Evolutionary conservation across 2,329 filamentous ascomycete species (phyloP).

Genomic region (Aspergillus chevalieri): DNA sequence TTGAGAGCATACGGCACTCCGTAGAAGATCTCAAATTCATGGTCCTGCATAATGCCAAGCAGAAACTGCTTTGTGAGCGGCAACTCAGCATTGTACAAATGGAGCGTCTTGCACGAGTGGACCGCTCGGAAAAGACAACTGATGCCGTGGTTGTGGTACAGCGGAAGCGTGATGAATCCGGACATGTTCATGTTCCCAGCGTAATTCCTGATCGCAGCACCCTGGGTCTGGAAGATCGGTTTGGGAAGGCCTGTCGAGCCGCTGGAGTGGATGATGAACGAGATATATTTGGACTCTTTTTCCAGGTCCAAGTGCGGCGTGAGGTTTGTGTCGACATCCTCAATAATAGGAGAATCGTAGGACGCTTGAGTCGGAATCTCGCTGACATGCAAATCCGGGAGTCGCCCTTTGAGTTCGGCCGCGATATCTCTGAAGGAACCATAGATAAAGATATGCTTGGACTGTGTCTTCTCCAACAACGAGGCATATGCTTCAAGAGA

Average conservation of each 20-base stretch:
- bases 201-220: conserved; percentile 46
- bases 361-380: conserved; percentile 16
- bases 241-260: conserved; percentile 60
- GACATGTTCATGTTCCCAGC: conserved; percentile 41
- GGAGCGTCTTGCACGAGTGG: conserved; percentile 45
- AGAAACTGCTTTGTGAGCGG: conserved; percentile 51
- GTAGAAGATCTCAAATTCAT: conserved; percentile 51
- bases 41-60: conserved; percentile 37
- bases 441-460: conserved; percentile 28
- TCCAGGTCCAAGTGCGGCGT: conserved; percentile 18
- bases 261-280: conserved; percentile 46
- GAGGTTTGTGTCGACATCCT: conserved; percentile 16
- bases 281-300: conserved; percentile 28
- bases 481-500: conserved; percentile 46
- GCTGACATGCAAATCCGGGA: conserved; percentile 21
- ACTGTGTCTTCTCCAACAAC: conserved; percentile 41
- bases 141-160: conserved; percentile 57
- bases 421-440: conserved; percentile 18
- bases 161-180: conserved; percentile 51
- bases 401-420: conserved; percentile 13
- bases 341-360: conserved; percentile 15
- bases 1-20: conserved; percentile 61
- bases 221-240: conserved; percentile 55
- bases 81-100: conserved; percentile 50
- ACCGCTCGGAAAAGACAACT: conserved; percentile 51